Percentiles rank a stretch among this genome's conserved stretches.
Conservation (phyloP, 2,329 filamentous ascomycete genomes). For the Colletotrichum endophyticum region DNA sequence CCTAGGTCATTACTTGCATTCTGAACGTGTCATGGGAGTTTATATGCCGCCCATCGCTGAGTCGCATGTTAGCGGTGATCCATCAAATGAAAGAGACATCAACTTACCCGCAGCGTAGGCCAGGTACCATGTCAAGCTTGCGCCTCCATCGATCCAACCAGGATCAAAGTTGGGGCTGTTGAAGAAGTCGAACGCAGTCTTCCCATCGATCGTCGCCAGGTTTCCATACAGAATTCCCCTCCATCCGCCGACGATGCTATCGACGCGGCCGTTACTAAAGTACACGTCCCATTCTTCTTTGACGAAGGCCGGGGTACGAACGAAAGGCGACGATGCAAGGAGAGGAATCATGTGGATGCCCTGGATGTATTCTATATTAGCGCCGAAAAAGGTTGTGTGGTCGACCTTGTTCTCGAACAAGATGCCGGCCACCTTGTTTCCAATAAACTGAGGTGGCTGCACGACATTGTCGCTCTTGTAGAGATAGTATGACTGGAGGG, state of each 20-base stretch:
- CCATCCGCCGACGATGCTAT: conserved; percentile 78
- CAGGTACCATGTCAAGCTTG: conserved; percentile 84
- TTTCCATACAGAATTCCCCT: conserved; percentile 85
- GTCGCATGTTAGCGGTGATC: not conserved
- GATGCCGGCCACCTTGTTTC: conserved; percentile 75
- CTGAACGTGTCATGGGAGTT: not conserved
- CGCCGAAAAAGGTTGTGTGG: conserved; percentile 88
- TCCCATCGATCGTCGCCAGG: conserved; percentile 76
- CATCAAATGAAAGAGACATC: too few relatives aligned
- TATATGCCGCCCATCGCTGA: conserved; percentile 25
- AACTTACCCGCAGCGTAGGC: conserved; percentile 76
- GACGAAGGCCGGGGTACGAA: conserved; percentile 73
- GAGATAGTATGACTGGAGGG: conserved; percentile 82
- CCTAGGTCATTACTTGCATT: not conserved
- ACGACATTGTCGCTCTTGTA: conserved; percentile 71
- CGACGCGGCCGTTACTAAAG: conserved; percentile 72
- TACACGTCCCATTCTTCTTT: conserved; percentile 81
- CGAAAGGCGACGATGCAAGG: conserved; percentile 69
- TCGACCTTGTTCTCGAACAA: conserved; percentile 96
- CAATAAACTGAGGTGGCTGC: conserved; percentile 78
- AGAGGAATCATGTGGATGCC: conserved; percentile 87
- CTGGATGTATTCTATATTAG: conserved; percentile 72
- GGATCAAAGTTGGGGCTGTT: conserved; percentile 67
- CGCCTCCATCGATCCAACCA: conserved; percentile 79
- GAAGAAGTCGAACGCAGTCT: conserved; percentile 77